Evolutionary conservation across 495 filamentous ascomycete genomes (phyloP).

Genomic region (Talaromyces proteolyticus): DNA sequence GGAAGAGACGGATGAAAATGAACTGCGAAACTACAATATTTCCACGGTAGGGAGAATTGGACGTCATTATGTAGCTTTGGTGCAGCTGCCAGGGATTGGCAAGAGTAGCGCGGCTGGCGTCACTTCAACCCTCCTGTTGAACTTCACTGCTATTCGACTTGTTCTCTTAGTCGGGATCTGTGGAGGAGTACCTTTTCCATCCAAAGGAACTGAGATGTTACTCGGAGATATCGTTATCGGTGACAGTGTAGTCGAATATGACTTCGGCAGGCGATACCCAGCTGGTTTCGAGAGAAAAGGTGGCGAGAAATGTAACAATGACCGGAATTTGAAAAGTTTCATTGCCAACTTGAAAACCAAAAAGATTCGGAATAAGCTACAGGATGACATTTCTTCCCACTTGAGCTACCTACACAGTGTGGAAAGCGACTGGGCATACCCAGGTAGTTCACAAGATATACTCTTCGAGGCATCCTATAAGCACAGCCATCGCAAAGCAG

Average conservation of each 20-base stretch:
- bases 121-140: no score
- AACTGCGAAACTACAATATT: no score
- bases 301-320: background rate
- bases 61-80: no score
- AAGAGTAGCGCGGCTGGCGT: no score
- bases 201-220: constrained; percentile 12
- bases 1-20: no score
- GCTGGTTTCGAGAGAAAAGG: constrained; percentile 16
- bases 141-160: no score
- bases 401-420: background rate
- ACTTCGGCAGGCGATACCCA: constrained; percentile 23
- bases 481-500: constrained; percentile 14
- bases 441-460: constrained; percentile 9
- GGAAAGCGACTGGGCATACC: constrained; percentile 8
- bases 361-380: background rate
- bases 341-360: constrained; percentile 6
- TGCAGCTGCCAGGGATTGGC: no score
- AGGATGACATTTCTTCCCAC: background rate
- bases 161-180: constrained; percentile 18
- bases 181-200: constrained; percentile 13
- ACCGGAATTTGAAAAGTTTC: constrained; percentile 5
- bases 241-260: constrained; percentile 23
- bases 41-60: no score
- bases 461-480: constrained; percentile 11
- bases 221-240: constrained; percentile 39